These are phyloP conservation scores for Sanghuangporus baumii DNA, from an alignment of 1,284 basidiomycete species.

Conservation along the genomic window DNA sequence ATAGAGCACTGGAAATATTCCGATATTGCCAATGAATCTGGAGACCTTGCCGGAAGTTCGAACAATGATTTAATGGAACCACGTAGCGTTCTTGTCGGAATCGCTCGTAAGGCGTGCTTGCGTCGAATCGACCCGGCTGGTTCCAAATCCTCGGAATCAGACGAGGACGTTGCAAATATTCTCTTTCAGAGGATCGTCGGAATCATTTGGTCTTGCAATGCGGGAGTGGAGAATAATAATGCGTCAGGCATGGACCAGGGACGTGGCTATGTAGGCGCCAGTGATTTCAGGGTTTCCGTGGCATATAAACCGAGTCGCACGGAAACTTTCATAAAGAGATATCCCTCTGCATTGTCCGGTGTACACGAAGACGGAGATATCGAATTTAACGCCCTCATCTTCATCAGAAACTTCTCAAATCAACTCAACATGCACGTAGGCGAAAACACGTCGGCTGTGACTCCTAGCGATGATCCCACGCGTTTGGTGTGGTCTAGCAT, in stretches of 20 bases:
- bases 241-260: not conserved
- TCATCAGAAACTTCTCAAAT: not conserved
- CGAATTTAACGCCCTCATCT: not conserved
- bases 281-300: not conserved
- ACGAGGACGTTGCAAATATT: slow-evolving; percentile 1
- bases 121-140: not conserved
- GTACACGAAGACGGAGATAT: not conserved
- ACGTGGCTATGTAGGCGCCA: not conserved
- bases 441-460: no score
- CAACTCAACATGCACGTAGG: not conserved
- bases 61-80: not conserved
- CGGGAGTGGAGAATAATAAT: not conserved
- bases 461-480: not conserved
- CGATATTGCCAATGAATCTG: not conserved
- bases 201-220: not conserved
- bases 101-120: slow-evolving; percentile 1
- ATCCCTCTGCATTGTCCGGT: not conserved
- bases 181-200: not conserved
- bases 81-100: not conserved
- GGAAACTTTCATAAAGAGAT: no score
- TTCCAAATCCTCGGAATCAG: not conserved
- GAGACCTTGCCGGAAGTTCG: not conserved
- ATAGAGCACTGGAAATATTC: slow-evolving; percentile 2
- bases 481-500: not conserved
- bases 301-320: not conserved